A percentile compares a stretch with the other conserved stretches of the same genome.
phyloP scores from a whole-genome alignment of 208 protist species.

The Trypanosoma vivax region DNA sequence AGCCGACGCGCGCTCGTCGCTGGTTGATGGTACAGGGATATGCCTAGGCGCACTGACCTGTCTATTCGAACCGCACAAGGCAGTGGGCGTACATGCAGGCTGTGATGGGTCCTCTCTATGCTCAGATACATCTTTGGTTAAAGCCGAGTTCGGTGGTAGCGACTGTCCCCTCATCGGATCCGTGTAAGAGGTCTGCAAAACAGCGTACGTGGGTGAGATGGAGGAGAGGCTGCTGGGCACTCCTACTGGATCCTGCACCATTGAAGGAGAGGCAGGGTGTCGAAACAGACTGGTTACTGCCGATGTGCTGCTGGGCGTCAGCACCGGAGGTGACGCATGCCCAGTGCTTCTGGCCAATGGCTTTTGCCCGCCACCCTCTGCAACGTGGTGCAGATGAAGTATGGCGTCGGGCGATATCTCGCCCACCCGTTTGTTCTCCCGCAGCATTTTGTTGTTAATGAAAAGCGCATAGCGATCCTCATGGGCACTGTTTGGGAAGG shows the following conservation, averaged over 20 bases:
- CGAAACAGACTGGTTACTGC: not conserved
- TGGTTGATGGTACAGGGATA: too few relatives aligned
- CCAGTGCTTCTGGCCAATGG: slow-evolving; percentile 6
- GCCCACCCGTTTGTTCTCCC: slow-evolving; percentile 26
- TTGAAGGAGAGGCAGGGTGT: not conserved
- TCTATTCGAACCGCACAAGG: too few relatives aligned
- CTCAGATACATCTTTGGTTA: too few relatives aligned
- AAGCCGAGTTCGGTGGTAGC: too few relatives aligned
- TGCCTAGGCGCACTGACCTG: too few relatives aligned
- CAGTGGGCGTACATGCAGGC: too few relatives aligned
- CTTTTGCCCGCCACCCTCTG: slow-evolving; percentile 18
- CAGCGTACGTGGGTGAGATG: too few relatives aligned
- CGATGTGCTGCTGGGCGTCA: not conserved
- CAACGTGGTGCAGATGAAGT: slow-evolving; percentile 47
- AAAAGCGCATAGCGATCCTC: slow-evolving; percentile 34
- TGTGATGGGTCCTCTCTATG: too few relatives aligned
- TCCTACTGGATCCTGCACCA: not conserved
- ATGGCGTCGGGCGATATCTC: slow-evolving; percentile 25
- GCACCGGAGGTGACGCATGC: not conserved
- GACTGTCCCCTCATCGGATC: too few relatives aligned
- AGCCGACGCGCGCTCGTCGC: too few relatives aligned
- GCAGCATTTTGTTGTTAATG: slow-evolving; percentile 27
- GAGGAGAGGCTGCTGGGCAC: too few relatives aligned
- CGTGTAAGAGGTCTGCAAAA: too few relatives aligned
- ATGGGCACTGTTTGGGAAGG: slow-evolving; percentile 18